Conservation (phyloP, 179 eudicot genomes). For the Sideroxylon spinosum region DNA sequence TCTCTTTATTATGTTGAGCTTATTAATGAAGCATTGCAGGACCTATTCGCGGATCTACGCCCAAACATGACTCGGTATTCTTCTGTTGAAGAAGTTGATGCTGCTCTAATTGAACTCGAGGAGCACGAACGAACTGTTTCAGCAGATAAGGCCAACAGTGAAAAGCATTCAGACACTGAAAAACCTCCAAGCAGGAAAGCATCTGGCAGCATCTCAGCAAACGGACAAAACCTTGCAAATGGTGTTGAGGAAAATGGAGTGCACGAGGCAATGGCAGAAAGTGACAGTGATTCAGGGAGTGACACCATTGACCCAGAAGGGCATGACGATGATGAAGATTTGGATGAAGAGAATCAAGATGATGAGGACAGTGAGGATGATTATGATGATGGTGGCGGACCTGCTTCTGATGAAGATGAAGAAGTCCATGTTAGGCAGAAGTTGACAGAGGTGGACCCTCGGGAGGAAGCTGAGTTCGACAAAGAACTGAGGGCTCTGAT, state of each 20-base stretch:
- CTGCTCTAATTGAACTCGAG: slow-evolving; percentile 75
- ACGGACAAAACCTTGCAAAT: slow-evolving; percentile 51
- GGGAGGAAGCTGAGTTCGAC: slow-evolving; percentile 92
- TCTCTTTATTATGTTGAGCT: neutral
- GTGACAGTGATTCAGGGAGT: slow-evolving; percentile 69
- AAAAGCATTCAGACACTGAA: slow-evolving; percentile 52
- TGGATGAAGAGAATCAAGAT: slow-evolving; percentile 69
- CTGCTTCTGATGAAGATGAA: slow-evolving; percentile 80
- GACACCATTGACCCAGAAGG: slow-evolving; percentile 56
- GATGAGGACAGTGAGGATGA: slow-evolving; percentile 69
- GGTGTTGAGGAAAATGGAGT: slow-evolving; percentile 59
- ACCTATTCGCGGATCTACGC: slow-evolving; percentile 84
- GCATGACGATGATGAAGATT: slow-evolving; percentile 61
- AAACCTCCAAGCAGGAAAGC: slow-evolving; percentile 42
- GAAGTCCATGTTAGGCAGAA: slow-evolving; percentile 79
- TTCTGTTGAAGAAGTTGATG: slow-evolving; percentile 73
- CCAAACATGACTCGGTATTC: slow-evolving; percentile 84
- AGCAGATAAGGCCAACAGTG: slow-evolving; percentile 47
- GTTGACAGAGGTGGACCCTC: slow-evolving; percentile 53
- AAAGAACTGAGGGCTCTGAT: slow-evolving; percentile 84
- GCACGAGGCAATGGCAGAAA: slow-evolving; percentile 53
- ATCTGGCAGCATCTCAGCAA: slow-evolving; percentile 35
- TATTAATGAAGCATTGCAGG: slow-evolving; percentile 42
- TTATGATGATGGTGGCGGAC: slow-evolving; percentile 50
- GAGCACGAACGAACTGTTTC: slow-evolving; percentile 62